Evolutionary conservation across 2,329 filamentous ascomycete species (phyloP), one percentile per base, ranked within the genome.

Genomic region (Blastomyces gilchristii): DNA sequence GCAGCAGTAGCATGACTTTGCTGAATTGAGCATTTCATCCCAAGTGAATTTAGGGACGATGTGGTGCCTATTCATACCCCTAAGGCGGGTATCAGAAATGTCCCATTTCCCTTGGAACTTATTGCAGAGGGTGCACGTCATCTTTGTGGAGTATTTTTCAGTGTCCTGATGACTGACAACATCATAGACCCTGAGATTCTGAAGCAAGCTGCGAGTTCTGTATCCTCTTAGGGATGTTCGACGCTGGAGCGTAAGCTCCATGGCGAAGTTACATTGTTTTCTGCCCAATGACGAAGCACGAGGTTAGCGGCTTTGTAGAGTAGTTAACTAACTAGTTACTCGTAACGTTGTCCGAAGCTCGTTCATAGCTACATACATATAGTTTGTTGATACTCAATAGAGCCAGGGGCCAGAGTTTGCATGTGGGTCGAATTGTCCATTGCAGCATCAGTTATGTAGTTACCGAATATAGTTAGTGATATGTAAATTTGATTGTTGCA

Each of bases 1-100:
- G 54, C 54, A 58, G 37, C 54, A 28, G 54, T 58, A 58, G 54
- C 54, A 58, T 22, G 54, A 58, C 18, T 25, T 28, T 39, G 54
- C 54, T 8, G 34, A 58, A 39, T 25, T 25, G 11, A 12, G 12
- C 54, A 58, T 41, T 11, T 58, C 54, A 14, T 58, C 34, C 54
- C 54, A 58, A n/a, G 37, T 58, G 54, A 58, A 58, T 7, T 25
- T 28, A 22, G 54, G 54, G 34, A 58, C 12, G 54, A 58, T 58
- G 12, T 58, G 54, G 37, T 58, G 54, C 7, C 54, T 28, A 11
- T 58, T 58, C 22, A 25, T 58, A 28, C 37, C 34, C 34, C 54
- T 37, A 9, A 41, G 22, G 18, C 34, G 34, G n/a, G 54, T 25
- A 25, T 25, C 34, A 9, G 54, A 34, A 58, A 58, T 25, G 37